A percentile compares a stretch with the other conserved stretches of the same genome.
Conservation (phyloP, 176 grass and related monocot genomes). For the Poa annua region DNA sequence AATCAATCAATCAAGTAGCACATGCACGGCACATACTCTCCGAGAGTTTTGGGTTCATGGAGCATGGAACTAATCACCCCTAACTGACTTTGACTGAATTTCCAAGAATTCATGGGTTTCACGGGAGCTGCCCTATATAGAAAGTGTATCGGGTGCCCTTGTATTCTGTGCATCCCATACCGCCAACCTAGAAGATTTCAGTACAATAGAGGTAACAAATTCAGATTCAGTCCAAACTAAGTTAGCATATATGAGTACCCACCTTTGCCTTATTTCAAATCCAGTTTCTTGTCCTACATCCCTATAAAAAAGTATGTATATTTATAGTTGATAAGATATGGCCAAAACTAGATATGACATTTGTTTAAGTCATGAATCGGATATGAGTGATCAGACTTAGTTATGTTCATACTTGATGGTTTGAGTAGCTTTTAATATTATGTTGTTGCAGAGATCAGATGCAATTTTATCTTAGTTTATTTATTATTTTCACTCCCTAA, state of each 20-base stretch:
- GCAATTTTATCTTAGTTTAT: too few relatives aligned
- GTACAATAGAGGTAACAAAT: background rate
- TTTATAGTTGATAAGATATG: background rate
- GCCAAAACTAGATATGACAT: background rate
- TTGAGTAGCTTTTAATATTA: too few relatives aligned
- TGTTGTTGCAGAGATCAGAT: too few relatives aligned
- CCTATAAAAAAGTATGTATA: background rate
- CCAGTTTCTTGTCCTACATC: background rate
- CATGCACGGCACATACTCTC: conserved; percentile 9
- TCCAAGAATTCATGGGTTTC: background rate
- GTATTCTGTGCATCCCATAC: background rate
- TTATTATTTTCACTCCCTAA: too few relatives aligned
- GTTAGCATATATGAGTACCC: background rate
- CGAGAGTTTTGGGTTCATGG: background rate
- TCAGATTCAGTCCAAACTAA: background rate
- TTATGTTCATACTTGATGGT: too few relatives aligned
- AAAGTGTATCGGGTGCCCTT: background rate
- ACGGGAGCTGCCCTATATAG: background rate
- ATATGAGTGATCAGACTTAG: too few relatives aligned
- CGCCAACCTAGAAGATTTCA: background rate
- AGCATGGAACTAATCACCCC: conserved; percentile 8
- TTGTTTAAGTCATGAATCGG: background rate
- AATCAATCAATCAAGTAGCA: background rate
- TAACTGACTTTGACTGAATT: conserved; percentile 20
- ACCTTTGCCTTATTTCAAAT: background rate